Conservation (phyloP, 1,139 yeast genomes). For the Saccharomyces pastorianus region DNA sequence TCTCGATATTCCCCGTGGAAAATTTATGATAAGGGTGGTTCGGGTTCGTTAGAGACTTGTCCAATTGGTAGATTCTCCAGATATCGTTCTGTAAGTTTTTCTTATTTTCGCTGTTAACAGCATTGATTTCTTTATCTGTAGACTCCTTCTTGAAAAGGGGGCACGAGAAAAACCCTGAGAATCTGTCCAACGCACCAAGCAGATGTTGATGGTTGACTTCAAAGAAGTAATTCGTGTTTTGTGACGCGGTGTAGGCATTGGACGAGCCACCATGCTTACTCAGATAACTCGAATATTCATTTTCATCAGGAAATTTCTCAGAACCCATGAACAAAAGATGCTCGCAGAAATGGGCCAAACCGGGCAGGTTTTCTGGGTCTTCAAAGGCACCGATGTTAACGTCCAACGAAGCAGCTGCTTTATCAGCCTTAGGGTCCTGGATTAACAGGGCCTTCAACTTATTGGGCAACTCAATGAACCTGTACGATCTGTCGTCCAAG, state of each 20-base stretch:
- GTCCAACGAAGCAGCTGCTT: conserved; percentile 87
- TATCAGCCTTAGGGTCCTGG: conserved; percentile 75
- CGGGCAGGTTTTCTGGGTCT: conserved; percentile 68
- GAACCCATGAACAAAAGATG: conserved; percentile 97
- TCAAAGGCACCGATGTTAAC: conserved; percentile 86
- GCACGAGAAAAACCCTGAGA: conserved; percentile 81
- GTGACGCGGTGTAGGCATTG: conserved; percentile 84
- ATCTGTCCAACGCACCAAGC: conserved; percentile 84
- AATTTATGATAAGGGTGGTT: conserved; percentile 68
- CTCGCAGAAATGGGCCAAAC: conserved; percentile 95
- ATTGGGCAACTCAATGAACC: conserved; percentile 58
- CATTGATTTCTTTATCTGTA: conserved; percentile 85
- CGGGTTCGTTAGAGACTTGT: conserved; percentile 62
- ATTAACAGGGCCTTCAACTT: conserved; percentile 67
- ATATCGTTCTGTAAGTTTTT: conserved; percentile 83
- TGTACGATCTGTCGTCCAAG: conserved; percentile 68
- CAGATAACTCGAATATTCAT: conserved; percentile 73
- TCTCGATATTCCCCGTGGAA: conserved; percentile 62
- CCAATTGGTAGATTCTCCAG: conserved; percentile 85
- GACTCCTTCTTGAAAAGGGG: conserved; percentile 78
- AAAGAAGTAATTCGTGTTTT: conserved; percentile 85
- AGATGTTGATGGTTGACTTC: conserved; percentile 70
- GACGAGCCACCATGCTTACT: conserved; percentile 61
- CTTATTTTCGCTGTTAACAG: conserved; percentile 93
- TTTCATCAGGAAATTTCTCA: conserved; percentile 80